Percentiles rank a stretch among this genome's conserved stretches.
Evolutionary conservation across 306 rosid genomes (phyloP).

Genomic region (Lathyrus oleraceus): DNA sequence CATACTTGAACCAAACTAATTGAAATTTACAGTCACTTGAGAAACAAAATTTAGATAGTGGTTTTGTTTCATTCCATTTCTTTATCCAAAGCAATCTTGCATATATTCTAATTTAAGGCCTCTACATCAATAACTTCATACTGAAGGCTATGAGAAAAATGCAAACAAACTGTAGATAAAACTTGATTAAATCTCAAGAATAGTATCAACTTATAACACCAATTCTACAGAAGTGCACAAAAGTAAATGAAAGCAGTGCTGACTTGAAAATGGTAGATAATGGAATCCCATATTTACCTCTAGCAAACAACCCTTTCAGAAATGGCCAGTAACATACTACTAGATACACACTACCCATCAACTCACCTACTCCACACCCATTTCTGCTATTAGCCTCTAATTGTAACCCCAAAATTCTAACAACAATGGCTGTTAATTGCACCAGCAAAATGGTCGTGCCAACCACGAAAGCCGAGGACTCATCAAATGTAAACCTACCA

Average conservation of each 20-base stretch:
- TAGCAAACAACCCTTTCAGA: conserved; percentile 58
- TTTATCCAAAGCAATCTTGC: too few species aligned
- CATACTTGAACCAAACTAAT: too few species aligned
- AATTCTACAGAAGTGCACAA: conserved; percentile 39
- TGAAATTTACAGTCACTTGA: too few species aligned
- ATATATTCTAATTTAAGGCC: too few species aligned
- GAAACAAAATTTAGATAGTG: too few species aligned
- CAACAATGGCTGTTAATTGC: conserved; percentile 44
- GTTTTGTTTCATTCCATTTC: too few species aligned
- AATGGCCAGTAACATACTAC: conserved; percentile 56
- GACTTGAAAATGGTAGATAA: conserved; percentile 52
- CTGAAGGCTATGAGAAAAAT: not conserved
- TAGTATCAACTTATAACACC: not conserved
- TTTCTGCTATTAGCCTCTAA: conserved; percentile 5
- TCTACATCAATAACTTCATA: too few species aligned
- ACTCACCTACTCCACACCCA: conserved; percentile 57
- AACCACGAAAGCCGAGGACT: conserved; percentile 57
- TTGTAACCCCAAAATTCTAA: conserved; percentile 38
- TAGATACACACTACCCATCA: conserved; percentile 39
- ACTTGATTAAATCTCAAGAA: not conserved
- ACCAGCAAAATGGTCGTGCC: conserved; percentile 60
- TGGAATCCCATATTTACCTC: conserved; percentile 67
- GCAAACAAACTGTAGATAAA: not conserved
- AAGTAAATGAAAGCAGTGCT: conserved; percentile 38
- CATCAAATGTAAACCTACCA: conserved; percentile 54